Conservation (phyloP, 108 stramenopile genomes). For the Skeletonema marinoi region DNA sequence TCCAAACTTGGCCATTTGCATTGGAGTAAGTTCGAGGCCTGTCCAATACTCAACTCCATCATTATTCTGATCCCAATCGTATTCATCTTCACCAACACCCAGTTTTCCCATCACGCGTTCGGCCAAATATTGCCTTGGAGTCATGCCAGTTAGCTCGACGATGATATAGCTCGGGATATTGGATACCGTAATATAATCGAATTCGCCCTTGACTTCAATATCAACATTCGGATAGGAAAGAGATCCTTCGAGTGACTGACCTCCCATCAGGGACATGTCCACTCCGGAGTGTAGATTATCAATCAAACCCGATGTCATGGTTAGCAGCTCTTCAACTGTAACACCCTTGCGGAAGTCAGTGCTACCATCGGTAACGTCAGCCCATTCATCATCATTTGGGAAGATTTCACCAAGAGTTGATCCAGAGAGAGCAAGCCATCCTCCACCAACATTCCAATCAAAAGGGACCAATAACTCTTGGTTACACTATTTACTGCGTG, state of each 20-base stretch:
- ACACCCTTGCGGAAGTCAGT: conserved; percentile 3
- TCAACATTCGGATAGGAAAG: not conserved
- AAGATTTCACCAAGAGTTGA: conserved; percentile 25
- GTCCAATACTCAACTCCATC: conserved; percentile 11
- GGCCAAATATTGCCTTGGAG: conserved; percentile 3
- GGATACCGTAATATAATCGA: not conserved
- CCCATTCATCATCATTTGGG: conserved; percentile 6
- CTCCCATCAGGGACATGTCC: too few relatives aligned
- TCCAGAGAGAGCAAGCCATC: conserved; percentile 13
- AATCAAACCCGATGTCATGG: conserved; percentile 20
- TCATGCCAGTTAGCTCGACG: not conserved
- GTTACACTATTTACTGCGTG: not conserved
- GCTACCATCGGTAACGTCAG: conserved; percentile 7
- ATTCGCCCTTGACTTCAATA: conserved; percentile 3
- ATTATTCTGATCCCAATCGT: conserved; percentile 7
- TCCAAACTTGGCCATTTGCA: conserved; percentile 30
- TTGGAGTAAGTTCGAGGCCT: conserved; percentile 1
- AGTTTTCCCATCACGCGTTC: not conserved
- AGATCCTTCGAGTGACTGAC: not conserved
- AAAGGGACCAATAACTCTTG: not conserved
- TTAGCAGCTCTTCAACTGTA: conserved; percentile 16
- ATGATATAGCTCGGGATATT: not conserved
- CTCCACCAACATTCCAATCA: conserved; percentile 15
- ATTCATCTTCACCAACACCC: conserved; percentile 9
- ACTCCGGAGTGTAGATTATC: too few relatives aligned